These are phyloP conservation scores for Pholiota conissans DNA, from an alignment of 768 basidiomycete species.

Conservation along the genomic window DNA sequence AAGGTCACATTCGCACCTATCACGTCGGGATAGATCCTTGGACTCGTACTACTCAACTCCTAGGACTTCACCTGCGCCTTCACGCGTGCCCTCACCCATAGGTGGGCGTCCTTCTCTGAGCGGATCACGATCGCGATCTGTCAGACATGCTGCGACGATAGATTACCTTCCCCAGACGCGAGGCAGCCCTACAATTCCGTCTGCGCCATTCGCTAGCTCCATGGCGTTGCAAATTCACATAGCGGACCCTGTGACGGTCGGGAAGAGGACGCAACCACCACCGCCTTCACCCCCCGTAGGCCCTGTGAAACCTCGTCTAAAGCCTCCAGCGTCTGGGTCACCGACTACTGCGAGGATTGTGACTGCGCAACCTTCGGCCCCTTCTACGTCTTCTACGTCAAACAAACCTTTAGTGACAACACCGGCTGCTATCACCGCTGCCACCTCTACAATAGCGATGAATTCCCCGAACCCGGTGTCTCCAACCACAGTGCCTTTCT, in stretches of 20 bases:
- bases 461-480: neutral
- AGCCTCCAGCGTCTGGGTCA: conserved; percentile 2
- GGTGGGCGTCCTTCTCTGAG: neutral
- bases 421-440: neutral
- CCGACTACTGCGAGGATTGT: conserved; percentile 4
- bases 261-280: conserved; percentile 12
- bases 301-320: conserved; percentile 10
- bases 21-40: conserved; percentile 8
- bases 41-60: conserved; percentile 16
- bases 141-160: neutral
- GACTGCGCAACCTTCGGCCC: neutral
- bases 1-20: conserved; percentile 4
- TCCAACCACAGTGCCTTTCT: neutral
- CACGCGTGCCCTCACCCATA: conserved; percentile 1
- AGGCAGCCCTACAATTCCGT: neutral
- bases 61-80: conserved; percentile 1
- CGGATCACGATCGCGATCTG: neutral
- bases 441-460: neutral
- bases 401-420: neutral
- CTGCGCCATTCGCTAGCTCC: neutral
- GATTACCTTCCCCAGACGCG: neutral
- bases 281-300: conserved; percentile 16
- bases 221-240: conserved; percentile 2
- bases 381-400: neutral
- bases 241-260: conserved; percentile 1